Percentiles rank a stretch among this genome's conserved stretches.
These are phyloP conservation scores for Scedosporium boydii DNA, from an alignment of 2,329 filamentous ascomycete genomes.

Conservation along the genomic window DNA sequence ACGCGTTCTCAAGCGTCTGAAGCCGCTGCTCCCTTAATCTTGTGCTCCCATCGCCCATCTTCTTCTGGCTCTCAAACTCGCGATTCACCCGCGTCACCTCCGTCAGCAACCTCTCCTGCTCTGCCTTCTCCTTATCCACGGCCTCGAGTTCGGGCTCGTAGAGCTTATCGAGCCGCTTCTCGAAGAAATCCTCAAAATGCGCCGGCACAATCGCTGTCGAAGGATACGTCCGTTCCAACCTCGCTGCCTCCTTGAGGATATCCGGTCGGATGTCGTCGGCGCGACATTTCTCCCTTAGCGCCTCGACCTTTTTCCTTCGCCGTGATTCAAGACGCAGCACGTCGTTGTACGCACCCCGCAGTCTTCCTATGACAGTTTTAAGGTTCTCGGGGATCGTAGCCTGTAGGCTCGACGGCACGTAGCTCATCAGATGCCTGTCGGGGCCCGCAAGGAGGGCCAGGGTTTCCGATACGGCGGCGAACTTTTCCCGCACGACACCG, in stretches of 20 bases:
- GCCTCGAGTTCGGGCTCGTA: slow-evolving; percentile 73
- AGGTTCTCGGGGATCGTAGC: slow-evolving; percentile 72
- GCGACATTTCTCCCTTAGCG: slow-evolving; percentile 67
- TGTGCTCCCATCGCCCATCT: slow-evolving; percentile 54
- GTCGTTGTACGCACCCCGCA: slow-evolving; percentile 78
- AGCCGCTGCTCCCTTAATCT: slow-evolving; percentile 74
- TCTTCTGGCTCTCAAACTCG: slow-evolving; percentile 64
- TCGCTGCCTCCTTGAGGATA: slow-evolving; percentile 71
- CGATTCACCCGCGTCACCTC: slow-evolving; percentile 68
- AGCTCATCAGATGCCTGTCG: slow-evolving; percentile 74
- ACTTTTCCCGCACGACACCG: slow-evolving; percentile 62
- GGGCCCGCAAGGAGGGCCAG: slow-evolving; percentile 69
- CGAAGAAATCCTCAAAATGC: slow-evolving; percentile 89
- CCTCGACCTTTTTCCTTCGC: slow-evolving; percentile 69
- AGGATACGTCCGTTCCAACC: slow-evolving; percentile 77
- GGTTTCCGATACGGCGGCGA: slow-evolving; percentile 63
- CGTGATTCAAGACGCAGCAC: slow-evolving; percentile 74
- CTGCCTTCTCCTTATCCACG: slow-evolving; percentile 59
- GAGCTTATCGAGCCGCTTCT: slow-evolving; percentile 60
- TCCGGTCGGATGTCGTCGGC: slow-evolving; percentile 83
- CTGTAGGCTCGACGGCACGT: slow-evolving; percentile 76
- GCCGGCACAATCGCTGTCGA: slow-evolving; percentile 76
- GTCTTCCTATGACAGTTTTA: slow-evolving; percentile 65
- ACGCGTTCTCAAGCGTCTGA: slow-evolving; percentile 82
- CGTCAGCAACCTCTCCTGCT: slow-evolving; percentile 63